These are phyloP conservation scores for Torulaspora quercuum DNA, from an alignment of 805 yeast genomes.

Conservation along the genomic window DNA sequence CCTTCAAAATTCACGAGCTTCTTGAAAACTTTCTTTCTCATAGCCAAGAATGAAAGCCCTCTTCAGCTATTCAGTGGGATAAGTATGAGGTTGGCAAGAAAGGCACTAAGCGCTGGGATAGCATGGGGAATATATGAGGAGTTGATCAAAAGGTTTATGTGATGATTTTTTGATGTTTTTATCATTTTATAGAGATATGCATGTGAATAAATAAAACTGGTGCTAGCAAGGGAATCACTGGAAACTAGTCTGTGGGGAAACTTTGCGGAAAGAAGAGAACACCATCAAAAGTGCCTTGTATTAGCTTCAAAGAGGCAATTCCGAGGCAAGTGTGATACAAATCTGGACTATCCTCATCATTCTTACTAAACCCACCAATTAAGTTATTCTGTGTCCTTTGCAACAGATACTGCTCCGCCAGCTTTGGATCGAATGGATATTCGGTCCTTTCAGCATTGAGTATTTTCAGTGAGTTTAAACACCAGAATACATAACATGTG, in stretches of 20 bases:
- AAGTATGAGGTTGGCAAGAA: slow-evolving; percentile 73
- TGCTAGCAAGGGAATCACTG: no score
- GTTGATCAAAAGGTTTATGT: slow-evolving; percentile 46
- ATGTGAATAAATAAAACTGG: no score
- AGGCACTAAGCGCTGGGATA: slow-evolving; percentile 88
- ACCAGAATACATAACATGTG: slow-evolving; percentile 89
- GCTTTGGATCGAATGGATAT: slow-evolving; percentile 37
- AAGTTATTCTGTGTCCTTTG: slow-evolving; percentile 54
- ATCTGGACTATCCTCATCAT: slow-evolving; percentile 62
- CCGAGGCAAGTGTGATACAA: slow-evolving; percentile 67
- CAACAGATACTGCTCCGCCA: slow-evolving; percentile 46
- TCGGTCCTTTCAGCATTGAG: slow-evolving; percentile 9
- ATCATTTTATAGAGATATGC: neutral
- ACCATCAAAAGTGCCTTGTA: slow-evolving; percentile 33
- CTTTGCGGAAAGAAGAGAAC: slow-evolving; percentile 29
- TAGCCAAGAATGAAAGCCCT: slow-evolving; percentile 46
- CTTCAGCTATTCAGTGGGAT: slow-evolving; percentile 76
- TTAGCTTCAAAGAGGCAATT: slow-evolving; percentile 48
- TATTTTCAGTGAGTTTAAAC: slow-evolving; percentile 53
- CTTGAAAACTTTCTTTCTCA: slow-evolving; percentile 39
- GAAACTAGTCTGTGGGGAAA: neutral
- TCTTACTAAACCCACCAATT: slow-evolving; percentile 76
- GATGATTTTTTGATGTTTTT: slow-evolving; percentile 1
- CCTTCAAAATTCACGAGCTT: slow-evolving; percentile 47
- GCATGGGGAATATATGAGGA: slow-evolving; percentile 98